Evolutionary conservation across 306 rosid species (phyloP).

Genomic region (Aeschynomene evenia): DNA sequence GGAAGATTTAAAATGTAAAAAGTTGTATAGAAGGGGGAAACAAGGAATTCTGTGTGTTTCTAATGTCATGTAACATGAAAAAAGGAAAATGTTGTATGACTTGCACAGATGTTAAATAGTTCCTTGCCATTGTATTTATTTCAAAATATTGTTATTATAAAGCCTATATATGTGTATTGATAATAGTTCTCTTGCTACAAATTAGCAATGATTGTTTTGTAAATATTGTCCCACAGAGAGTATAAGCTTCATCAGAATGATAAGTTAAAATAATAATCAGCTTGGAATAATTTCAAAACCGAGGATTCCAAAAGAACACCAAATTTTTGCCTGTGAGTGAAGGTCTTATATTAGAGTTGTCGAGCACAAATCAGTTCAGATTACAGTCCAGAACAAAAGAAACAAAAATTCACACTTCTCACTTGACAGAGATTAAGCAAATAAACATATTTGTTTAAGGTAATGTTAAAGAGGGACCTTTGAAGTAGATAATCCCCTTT

Average conservation of each 20-base stretch:
- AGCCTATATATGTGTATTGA: neutral
- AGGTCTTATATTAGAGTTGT: neutral
- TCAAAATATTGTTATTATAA: neutral
- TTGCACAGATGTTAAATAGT: constrained; percentile 33
- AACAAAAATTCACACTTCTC: neutral
- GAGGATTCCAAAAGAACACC: neutral
- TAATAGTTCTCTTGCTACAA: neutral
- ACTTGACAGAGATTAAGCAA: neutral
- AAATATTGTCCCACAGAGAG: neutral
- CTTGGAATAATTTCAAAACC: too few relatives aligned
- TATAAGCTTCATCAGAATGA: neutral
- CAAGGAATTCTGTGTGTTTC: constrained; percentile 25
- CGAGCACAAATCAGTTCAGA: constrained; percentile 1
- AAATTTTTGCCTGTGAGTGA: neutral
- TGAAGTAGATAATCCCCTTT: constrained; percentile 16
- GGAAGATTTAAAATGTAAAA: neutral
- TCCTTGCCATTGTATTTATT: constrained; percentile 8
- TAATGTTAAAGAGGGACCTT: neutral
- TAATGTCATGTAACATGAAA: constrained; percentile 15
- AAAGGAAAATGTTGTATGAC: constrained; percentile 24
- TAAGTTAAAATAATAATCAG: neutral
- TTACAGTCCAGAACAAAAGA: neutral
- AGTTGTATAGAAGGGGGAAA: constrained; percentile 43
- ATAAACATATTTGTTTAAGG: neutral
- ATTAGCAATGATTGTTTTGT: neutral